Evolutionary conservation across 768 basidiomycete genomes (phyloP).

Genomic region (Atractiella rhizophila): DNA sequence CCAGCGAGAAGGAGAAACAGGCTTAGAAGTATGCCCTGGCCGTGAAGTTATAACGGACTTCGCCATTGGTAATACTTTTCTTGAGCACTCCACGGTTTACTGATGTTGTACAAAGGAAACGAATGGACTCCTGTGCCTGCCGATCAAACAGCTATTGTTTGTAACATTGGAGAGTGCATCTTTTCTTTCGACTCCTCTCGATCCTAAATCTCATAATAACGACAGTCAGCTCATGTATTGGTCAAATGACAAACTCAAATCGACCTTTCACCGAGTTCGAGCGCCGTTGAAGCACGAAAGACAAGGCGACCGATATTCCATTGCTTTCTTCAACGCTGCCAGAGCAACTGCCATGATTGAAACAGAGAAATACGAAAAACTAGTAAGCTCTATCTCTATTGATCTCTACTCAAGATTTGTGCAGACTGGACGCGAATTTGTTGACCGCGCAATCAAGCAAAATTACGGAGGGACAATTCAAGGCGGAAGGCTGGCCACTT

Average conservation of each 20-base stretch:
- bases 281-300: slow-evolving; percentile 9
- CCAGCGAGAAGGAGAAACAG: slow-evolving; percentile 17
- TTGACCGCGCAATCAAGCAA: no score
- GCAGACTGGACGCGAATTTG: no score
- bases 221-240: slow-evolving; percentile 14
- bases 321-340: slow-evolving; percentile 20
- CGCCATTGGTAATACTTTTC: slow-evolving; percentile 4
- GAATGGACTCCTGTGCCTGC: slow-evolving; percentile 15
- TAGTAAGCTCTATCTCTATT: background rate
- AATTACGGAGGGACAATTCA: no score
- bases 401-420: no score
- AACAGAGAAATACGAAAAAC: slow-evolving; percentile 16
- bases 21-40: slow-evolving; percentile 19
- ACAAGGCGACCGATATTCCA: slow-evolving; percentile 17
- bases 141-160: slow-evolving; percentile 15
- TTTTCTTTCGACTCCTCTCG: no score
- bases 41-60: slow-evolving; percentile 16
- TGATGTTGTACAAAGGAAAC: slow-evolving; percentile 8
- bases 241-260: slow-evolving; percentile 18
- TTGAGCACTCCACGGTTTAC: background rate
- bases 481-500: no score
- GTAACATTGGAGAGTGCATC: slow-evolving; percentile 19
- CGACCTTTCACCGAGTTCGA: slow-evolving; percentile 19
- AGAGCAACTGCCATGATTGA: slow-evolving; percentile 15
- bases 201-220: slow-evolving; percentile 13